A percentile compares a stretch with the other conserved stretches of the same genome.
Conservation (phyloP, 164 flowering plant genomes). For the Nymphaea colorata region DNA sequence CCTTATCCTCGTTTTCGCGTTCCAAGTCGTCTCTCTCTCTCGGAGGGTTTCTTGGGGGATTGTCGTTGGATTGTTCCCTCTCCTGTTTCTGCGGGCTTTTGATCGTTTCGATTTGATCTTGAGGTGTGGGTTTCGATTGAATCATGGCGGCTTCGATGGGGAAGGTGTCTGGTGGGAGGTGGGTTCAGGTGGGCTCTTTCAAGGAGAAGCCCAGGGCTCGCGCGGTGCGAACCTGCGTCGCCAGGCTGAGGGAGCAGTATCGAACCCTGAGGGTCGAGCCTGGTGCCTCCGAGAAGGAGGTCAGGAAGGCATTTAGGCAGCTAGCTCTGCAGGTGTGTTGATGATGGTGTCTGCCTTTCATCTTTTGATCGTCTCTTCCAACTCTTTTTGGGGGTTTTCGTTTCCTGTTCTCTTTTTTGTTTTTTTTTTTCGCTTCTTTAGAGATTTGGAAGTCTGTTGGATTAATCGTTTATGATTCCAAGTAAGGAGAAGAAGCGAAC, state of each 20-base stretch:
- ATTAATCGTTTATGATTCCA: constrained; percentile 2
- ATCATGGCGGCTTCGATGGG: neutral
- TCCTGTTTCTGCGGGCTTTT: neutral
- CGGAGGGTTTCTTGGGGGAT: too few species aligned
- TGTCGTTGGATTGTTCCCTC: neutral
- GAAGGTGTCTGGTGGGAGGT: neutral
- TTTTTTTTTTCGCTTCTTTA: neutral
- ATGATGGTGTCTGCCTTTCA: neutral
- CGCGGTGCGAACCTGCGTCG: constrained; percentile 5
- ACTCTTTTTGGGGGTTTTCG: neutral
- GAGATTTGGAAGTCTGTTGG: neutral
- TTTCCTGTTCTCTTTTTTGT: neutral
- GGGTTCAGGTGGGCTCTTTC: neutral
- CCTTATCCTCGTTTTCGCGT: neutral
- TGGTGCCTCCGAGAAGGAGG: constrained; percentile 83
- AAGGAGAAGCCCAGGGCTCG: neutral
- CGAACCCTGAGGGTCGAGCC: constrained; percentile 45
- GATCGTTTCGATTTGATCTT: neutral
- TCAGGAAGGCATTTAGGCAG: constrained; percentile 66
- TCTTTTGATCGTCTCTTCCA: too few species aligned
- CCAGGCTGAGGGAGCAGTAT: constrained; percentile 39
- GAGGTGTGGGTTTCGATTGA: neutral
- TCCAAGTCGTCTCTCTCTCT: neutral
- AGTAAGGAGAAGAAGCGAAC: too few species aligned
- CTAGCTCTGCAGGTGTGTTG: constrained; percentile 62